Evolutionary conservation across 2,329 filamentous ascomycete genomes (phyloP).

Genomic region (Colletotrichum euphorbiae): DNA sequence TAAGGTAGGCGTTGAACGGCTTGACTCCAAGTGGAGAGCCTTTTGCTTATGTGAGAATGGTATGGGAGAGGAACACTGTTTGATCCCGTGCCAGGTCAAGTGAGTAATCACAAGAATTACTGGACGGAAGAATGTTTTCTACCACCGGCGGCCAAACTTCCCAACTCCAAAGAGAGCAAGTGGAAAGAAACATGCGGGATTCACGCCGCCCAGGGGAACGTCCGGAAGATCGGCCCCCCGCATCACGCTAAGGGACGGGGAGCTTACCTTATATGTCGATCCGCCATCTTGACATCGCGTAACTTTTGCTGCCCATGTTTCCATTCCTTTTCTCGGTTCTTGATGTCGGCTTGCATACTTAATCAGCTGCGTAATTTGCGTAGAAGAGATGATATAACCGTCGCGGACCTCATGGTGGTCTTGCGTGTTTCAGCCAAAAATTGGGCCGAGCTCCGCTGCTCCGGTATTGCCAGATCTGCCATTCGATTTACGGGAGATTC

Average conservation of each 20-base stretch:
- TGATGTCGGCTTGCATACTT: neutral
- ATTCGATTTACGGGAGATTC: too few species aligned
- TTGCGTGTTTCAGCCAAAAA: too few species aligned
- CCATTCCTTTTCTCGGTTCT: neutral
- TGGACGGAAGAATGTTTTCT: neutral
- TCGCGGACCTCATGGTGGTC: too few species aligned
- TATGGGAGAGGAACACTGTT: too few species aligned
- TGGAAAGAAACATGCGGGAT: neutral
- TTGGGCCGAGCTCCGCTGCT: too few species aligned
- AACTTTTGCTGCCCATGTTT: slow-evolving; percentile 10
- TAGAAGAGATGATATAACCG: too few species aligned
- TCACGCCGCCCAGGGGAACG: neutral
- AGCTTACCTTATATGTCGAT: neutral
- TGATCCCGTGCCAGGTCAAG: too few species aligned
- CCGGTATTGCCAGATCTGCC: too few species aligned
- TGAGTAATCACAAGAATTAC: neutral
- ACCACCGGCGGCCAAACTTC: neutral
- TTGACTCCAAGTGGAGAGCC: too few species aligned
- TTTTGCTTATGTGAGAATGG: too few species aligned
- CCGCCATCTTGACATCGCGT: slow-evolving; percentile 1
- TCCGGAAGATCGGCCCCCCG: slow-evolving; percentile 14
- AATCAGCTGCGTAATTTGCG: neutral
- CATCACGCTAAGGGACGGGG: neutral
- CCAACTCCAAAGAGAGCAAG: neutral
- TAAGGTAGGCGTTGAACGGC: neutral